These are phyloP conservation scores for Nemania abortiva DNA, from an alignment of 2,329 filamentous ascomycete species.

Conservation along the genomic window DNA sequence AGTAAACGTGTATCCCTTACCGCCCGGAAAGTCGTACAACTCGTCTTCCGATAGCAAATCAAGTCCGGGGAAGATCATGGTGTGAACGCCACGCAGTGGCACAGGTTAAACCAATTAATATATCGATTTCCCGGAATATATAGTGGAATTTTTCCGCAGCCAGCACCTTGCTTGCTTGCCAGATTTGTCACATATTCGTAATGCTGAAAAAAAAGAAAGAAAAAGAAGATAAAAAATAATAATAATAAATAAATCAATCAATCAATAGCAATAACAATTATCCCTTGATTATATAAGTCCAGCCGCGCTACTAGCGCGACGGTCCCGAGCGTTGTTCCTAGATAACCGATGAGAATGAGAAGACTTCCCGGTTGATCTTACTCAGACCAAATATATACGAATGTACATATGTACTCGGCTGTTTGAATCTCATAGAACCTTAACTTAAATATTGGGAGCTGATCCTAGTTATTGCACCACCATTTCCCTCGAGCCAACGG, in stretches of 20 bases:
- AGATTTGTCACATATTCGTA: slow-evolving; percentile 31
- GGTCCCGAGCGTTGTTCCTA: not conserved
- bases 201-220: not conserved
- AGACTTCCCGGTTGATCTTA: not conserved
- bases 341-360: not conserved
- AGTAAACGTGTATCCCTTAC: slow-evolving; percentile 1
- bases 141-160: slow-evolving; percentile 16
- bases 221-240: too few relatives aligned
- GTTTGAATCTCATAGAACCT: not conserved
- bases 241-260: too few relatives aligned
- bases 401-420: not conserved
- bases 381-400: not conserved
- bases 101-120: slow-evolving; percentile 31
- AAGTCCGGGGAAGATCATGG: not conserved
- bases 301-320: not conserved
- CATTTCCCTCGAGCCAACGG: not conserved
- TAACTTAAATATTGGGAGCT: not conserved
- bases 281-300: slow-evolving; percentile 13
- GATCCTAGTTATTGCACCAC: slow-evolving; percentile 1
- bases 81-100: not conserved
- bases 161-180: not conserved
- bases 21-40: not conserved
- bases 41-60: not conserved
- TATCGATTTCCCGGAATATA: slow-evolving; percentile 11
- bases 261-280: too few relatives aligned